These are phyloP conservation scores for Cladosporium sphaerospermum DNA, from an alignment of 2,329 filamentous ascomycete genomes.

Conservation along the genomic window DNA sequence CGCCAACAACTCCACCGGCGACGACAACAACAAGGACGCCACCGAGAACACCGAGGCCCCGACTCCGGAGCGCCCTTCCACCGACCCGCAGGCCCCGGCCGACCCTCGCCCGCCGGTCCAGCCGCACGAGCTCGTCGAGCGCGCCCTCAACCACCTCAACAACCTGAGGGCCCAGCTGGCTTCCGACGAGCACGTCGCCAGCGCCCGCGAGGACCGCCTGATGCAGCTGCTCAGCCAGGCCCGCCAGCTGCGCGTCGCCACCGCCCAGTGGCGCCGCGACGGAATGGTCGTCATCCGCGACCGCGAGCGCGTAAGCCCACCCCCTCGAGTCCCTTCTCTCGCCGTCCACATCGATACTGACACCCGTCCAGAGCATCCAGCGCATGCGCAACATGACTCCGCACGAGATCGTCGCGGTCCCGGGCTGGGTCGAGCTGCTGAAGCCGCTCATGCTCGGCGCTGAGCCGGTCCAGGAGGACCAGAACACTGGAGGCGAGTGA, in stretches of 20 bases:
- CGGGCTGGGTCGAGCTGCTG: neutral
- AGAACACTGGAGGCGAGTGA: no score
- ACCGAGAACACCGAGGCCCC: neutral
- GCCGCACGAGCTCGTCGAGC: neutral
- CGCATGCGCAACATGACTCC: neutral
- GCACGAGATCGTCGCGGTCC: no score
- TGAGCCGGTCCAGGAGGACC: no score
- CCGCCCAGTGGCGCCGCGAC: neutral
- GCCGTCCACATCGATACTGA: neutral
- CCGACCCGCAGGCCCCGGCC: neutral
- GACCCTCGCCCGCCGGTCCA: neutral
- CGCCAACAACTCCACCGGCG: no score
- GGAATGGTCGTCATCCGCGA: constrained; percentile 3
- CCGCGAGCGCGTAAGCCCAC: neutral
- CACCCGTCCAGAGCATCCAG: neutral
- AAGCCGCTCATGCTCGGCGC: neutral
- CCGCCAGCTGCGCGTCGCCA: neutral
- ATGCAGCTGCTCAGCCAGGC: neutral
- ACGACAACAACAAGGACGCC: no score
- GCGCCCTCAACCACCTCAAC: neutral
- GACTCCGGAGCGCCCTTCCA: neutral
- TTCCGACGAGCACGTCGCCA: neutral
- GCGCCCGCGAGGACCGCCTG: neutral
- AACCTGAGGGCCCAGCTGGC: neutral
- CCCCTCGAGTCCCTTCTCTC: neutral